A percentile compares a stretch with the other conserved stretches of the same genome.
Evolutionary conservation across 1,284 basidiomycete genomes (phyloP).

Genomic region (Spongispora temasekensis): DNA sequence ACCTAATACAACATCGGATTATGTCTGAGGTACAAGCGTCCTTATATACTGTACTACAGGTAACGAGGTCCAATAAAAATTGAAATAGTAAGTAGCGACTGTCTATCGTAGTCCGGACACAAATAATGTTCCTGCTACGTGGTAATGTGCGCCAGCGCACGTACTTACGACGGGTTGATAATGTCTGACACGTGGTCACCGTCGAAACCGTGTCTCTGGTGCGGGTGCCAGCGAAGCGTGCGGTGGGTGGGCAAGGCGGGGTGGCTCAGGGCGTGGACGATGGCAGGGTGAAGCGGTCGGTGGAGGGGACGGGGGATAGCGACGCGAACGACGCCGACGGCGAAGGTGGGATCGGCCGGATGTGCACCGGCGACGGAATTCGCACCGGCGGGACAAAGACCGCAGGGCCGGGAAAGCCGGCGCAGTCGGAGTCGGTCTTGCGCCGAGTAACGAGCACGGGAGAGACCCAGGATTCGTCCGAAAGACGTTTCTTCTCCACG

Average conservation of each 20-base stretch:
- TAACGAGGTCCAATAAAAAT: too few relatives aligned
- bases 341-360: conserved; percentile 24
- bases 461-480: conserved; percentile 32
- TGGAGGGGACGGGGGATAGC: conserved; percentile 20
- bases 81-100: too few relatives aligned
- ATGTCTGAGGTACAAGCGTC: too few relatives aligned
- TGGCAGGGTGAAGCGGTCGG: conserved; percentile 12
- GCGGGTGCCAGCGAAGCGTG: conserved; percentile 13
- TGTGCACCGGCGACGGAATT: conserved; percentile 25
- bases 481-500: conserved; percentile 23
- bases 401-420: neutral
- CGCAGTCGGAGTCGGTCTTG: conserved; percentile 25
- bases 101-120: too few relatives aligned
- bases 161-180: too few relatives aligned
- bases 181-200: too few relatives aligned
- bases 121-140: too few relatives aligned
- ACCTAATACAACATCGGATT: too few relatives aligned
- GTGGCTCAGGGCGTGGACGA: conserved; percentile 1
- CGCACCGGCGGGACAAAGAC: conserved; percentile 16
- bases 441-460: conserved; percentile 17
- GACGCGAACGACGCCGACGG: conserved; percentile 15
- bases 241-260: conserved; percentile 18
- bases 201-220: conserved; percentile 28
- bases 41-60: too few relatives aligned
- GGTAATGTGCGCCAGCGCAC: too few relatives aligned